Base-by-base conservation (phyloP, 345 rosid genomes). In the Pelargonium nanum region DNA sequence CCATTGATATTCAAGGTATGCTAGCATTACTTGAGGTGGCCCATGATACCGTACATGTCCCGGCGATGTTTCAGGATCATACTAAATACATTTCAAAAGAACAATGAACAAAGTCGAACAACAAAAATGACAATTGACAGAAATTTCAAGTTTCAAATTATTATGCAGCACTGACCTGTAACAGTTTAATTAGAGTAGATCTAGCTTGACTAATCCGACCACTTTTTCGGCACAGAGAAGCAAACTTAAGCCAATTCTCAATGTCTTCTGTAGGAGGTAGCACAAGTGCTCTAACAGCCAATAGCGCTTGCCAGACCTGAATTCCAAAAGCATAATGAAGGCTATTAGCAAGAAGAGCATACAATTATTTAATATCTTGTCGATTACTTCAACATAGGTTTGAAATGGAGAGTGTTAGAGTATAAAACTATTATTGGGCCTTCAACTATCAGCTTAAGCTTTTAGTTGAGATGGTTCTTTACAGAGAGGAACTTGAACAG, bases 1-100 rank as follows among this genome's bases (percentile, higher is more conserved):
- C 99, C 99, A 93, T 57, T 87, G 99, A 65, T 87, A 93, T 69
- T 87, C 83, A 65, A 93, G 76, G 83, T 93, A 93, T 60, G 88
- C 94, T 57, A 87, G 80, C 84, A 89, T 86, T 66, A 93, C 99
- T 85, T 93, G 96, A 59, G 99, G 96, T 66, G 95, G 96, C 51
- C 96, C 97, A 60, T 81, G 90, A 74, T 81, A 89, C 57, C 72
- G 81, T 65, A 81, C 76, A 73, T 74, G 78, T 69, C 87, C 90
- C 54, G 85, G 80, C 64, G 80, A 80, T 65, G 77, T 72, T 74
- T 93, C 99, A 13, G 97, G 99, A 75, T 93, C 99, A 73, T 84
- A 93, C 99, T 93, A 40, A 40, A 40, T 40, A 12, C 13, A 40
- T 6, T 40, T 40, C 48, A 40, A 40, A 17, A 40, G 48, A 40